These are phyloP conservation scores for Plenodomus lindquistii DNA, from an alignment of 2,329 filamentous ascomycete species.

Conservation along the genomic window DNA sequence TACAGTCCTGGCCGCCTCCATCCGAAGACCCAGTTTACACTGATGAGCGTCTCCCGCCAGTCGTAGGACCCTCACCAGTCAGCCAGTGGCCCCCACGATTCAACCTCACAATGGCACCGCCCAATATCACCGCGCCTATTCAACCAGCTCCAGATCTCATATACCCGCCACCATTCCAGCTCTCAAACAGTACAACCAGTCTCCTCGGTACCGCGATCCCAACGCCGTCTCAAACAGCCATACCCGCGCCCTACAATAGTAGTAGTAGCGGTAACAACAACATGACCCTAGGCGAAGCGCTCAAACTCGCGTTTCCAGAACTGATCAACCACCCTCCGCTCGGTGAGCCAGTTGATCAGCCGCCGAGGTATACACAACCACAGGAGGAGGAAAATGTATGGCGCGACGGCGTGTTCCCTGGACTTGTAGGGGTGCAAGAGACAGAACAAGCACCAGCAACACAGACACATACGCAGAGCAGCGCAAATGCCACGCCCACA, in stretches of 20 bases:
- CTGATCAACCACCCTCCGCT: neutral
- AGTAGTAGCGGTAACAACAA: neutral
- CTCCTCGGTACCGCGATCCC: neutral
- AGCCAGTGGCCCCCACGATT: neutral
- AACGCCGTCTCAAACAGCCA: neutral
- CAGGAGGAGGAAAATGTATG: neutral
- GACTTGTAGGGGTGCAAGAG: neutral
- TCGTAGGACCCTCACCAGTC: too few species aligned
- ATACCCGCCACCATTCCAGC: too few species aligned
- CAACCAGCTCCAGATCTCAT: too few species aligned
- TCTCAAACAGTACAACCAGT: neutral
- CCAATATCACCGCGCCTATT: neutral
- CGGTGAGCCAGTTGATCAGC: neutral
- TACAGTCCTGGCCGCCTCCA: too few species aligned
- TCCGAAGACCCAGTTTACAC: too few species aligned
- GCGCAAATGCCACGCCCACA: neutral
- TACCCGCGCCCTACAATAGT: neutral
- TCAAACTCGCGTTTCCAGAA: neutral
- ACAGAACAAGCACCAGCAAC: neutral
- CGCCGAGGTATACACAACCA: neutral
- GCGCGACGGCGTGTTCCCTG: slow-evolving; percentile 1
- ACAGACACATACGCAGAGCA: neutral
- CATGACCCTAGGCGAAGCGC: neutral
- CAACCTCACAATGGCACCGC: neutral
- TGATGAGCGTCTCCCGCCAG: too few species aligned